Evolutionary conservation across 306 rosid genomes (phyloP).

Genomic region (Cucurbita pepo): DNA sequence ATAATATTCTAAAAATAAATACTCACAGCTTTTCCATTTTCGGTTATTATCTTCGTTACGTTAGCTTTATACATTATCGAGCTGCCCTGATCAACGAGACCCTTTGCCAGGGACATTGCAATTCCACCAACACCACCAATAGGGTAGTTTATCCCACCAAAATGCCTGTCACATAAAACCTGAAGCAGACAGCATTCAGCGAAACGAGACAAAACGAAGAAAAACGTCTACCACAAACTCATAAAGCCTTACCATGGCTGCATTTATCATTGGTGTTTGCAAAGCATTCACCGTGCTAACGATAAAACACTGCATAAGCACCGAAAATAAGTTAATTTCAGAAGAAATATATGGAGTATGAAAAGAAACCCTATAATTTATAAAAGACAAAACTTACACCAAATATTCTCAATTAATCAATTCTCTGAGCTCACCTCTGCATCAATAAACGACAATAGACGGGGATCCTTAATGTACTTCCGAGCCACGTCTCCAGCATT

Average conservation of each 20-base stretch:
- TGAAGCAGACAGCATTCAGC: slow-evolving; percentile 8
- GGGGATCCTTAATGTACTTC: slow-evolving; percentile 64
- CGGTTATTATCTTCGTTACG: slow-evolving; percentile 48
- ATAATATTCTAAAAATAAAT: not conserved
- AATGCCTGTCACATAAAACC: slow-evolving; percentile 95
- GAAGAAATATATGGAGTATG: not conserved
- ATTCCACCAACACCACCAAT: slow-evolving; percentile 91
- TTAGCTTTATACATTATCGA: slow-evolving; percentile 81
- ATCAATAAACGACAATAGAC: slow-evolving; percentile 77
- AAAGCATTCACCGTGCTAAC: slow-evolving; percentile 91
- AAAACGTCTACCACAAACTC: not conserved
- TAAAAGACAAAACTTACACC: not conserved
- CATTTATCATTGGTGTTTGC: slow-evolving; percentile 98
- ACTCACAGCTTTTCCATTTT: slow-evolving; percentile 78
- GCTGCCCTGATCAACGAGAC: slow-evolving; percentile 64
- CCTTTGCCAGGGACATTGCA: slow-evolving; percentile 79
- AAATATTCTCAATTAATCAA: not conserved
- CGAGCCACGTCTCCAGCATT: slow-evolving; percentile 91
- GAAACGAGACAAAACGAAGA: slow-evolving; percentile 5
- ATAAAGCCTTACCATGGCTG: slow-evolving; percentile 57
- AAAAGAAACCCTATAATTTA: not conserved
- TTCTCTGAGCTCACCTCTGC: slow-evolving; percentile 56
- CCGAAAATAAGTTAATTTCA: not conserved
- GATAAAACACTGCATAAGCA: slow-evolving; percentile 66
- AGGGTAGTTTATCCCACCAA: slow-evolving; percentile 91